phyloP scores from a whole-genome alignment of 805 yeast species.

The Candida insectorum region DNA sequence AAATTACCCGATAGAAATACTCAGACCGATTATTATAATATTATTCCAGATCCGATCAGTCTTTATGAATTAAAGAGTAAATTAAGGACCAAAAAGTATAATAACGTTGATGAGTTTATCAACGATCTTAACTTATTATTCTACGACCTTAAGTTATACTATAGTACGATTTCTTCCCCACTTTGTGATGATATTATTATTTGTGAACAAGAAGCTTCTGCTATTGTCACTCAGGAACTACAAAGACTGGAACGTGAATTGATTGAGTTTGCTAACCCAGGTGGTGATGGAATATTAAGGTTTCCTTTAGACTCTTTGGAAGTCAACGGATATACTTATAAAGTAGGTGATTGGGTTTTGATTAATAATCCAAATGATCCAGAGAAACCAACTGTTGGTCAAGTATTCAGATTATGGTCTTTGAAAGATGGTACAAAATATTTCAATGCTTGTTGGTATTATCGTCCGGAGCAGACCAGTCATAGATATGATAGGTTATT shows the following conservation, averaged over 20 bases:
- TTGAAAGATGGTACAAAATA: slow-evolving; percentile 79
- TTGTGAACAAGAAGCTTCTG: slow-evolving; percentile 60
- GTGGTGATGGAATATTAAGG: slow-evolving; percentile 52
- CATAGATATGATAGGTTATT: slow-evolving; percentile 88
- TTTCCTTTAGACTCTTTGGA: slow-evolving; percentile 78
- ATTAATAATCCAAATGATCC: slow-evolving; percentile 85
- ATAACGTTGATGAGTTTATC: slow-evolving; percentile 70
- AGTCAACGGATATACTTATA: slow-evolving; percentile 66
- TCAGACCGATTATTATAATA: slow-evolving; percentile 52
- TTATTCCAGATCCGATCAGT: slow-evolving; percentile 58
- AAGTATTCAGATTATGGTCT: slow-evolving; percentile 89
- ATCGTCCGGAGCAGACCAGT: slow-evolving; percentile 96
- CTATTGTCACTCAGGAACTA: slow-evolving; percentile 63
- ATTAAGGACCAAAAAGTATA: slow-evolving; percentile 81
- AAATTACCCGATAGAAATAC: slow-evolving; percentile 69
- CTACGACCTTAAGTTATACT: slow-evolving; percentile 64
- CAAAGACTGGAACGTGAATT: slow-evolving; percentile 80
- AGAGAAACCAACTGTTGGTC: slow-evolving; percentile 88
- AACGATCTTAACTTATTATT: slow-evolving; percentile 74
- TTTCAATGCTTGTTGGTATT: slow-evolving; percentile 96
- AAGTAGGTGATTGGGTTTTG: slow-evolving; percentile 94
- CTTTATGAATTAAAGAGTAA: slow-evolving; percentile 74
- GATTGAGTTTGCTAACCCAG: slow-evolving; percentile 37
- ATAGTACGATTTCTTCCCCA: slow-evolving; percentile 49
- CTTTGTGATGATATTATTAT: slow-evolving; percentile 58